Conservation (phyloP, 192 early-diverging fungal genomes). For the Coemansia javaensis region DNA sequence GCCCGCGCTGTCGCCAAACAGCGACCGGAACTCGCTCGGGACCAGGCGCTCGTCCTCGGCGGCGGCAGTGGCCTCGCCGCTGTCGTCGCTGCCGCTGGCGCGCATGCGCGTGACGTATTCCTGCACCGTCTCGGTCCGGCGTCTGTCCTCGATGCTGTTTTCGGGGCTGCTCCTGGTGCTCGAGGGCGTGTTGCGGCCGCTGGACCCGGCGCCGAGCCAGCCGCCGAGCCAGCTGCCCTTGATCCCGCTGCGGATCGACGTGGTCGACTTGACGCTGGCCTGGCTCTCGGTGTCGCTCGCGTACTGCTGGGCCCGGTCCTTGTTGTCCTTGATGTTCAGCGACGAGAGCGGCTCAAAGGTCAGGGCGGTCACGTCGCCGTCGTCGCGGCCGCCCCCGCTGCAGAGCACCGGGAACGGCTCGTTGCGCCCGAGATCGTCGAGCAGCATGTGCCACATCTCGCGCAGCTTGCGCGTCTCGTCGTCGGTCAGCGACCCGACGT, state of each 20-base stretch:
- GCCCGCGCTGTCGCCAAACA: slow-evolving; percentile 8
- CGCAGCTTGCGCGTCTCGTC: slow-evolving; percentile 40
- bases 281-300: background rate
- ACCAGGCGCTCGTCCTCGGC: slow-evolving; percentile 1
- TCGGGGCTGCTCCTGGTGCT: background rate
- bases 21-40: slow-evolving; percentile 15
- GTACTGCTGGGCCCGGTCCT: background rate
- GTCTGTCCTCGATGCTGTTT: slow-evolving; percentile 2
- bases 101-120: slow-evolving; percentile 3
- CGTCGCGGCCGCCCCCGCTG: background rate
- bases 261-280: background rate
- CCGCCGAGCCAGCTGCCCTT: slow-evolving; percentile 1
- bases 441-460: slow-evolving; percentile 50
- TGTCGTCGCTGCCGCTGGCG: too few relatives aligned
- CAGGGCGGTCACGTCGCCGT: slow-evolving; percentile 10
- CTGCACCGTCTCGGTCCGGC: slow-evolving; percentile 13
- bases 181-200: slow-evolving; percentile 7
- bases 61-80: too few relatives aligned
- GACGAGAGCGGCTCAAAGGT: slow-evolving; percentile 32
- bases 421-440: slow-evolving; percentile 18
- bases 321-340: slow-evolving; percentile 11
- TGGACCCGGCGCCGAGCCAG: slow-evolving; percentile 2
- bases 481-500: slow-evolving; percentile 32
- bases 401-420: slow-evolving; percentile 12
- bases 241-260: background rate